Evolutionary conservation across 1,284 basidiomycete genomes (phyloP).

Genomic region (Exobasidium rhododendri): DNA sequence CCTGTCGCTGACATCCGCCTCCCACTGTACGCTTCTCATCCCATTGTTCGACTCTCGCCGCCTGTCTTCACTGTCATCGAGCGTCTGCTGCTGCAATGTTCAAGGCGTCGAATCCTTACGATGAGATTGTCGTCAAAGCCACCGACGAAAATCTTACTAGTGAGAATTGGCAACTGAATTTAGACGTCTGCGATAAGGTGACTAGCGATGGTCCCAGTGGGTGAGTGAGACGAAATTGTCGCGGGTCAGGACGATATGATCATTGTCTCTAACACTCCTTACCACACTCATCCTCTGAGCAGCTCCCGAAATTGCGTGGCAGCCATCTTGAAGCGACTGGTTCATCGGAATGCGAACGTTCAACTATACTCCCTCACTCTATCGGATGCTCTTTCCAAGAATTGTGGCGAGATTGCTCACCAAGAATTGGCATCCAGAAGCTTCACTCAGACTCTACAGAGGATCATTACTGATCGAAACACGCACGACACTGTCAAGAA

Average conservation of each 20-base stretch:
- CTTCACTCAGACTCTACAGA: slow-evolving; percentile 83
- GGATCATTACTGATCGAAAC: slow-evolving; percentile 82
- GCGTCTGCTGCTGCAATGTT: slow-evolving; percentile 14
- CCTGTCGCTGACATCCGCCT: too few relatives aligned
- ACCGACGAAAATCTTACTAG: slow-evolving; percentile 90
- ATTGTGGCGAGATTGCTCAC: slow-evolving; percentile 76
- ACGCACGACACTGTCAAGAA: slow-evolving; percentile 84
- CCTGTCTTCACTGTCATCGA: not conserved
- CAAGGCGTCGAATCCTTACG: slow-evolving; percentile 70
- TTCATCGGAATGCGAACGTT: slow-evolving; percentile 92
- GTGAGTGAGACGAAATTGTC: slow-evolving; percentile 23
- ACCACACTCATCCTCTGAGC: too few relatives aligned
- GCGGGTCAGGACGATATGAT: too few relatives aligned
- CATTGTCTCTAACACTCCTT: too few relatives aligned
- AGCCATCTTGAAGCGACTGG: slow-evolving; percentile 80
- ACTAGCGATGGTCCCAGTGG: slow-evolving; percentile 69
- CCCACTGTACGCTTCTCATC: too few relatives aligned
- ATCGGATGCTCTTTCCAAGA: slow-evolving; percentile 66
- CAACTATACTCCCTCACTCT: slow-evolving; percentile 81
- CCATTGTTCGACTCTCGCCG: too few relatives aligned
- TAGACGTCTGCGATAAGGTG: slow-evolving; percentile 96
- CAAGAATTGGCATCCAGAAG: slow-evolving; percentile 83
- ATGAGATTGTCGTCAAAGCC: slow-evolving; percentile 88
- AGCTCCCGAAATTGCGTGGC: slow-evolving; percentile 84
- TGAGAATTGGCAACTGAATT: slow-evolving; percentile 93